phyloP scores from a whole-genome alignment of 805 yeast species.

The Clavispora santaluciae region DNA sequence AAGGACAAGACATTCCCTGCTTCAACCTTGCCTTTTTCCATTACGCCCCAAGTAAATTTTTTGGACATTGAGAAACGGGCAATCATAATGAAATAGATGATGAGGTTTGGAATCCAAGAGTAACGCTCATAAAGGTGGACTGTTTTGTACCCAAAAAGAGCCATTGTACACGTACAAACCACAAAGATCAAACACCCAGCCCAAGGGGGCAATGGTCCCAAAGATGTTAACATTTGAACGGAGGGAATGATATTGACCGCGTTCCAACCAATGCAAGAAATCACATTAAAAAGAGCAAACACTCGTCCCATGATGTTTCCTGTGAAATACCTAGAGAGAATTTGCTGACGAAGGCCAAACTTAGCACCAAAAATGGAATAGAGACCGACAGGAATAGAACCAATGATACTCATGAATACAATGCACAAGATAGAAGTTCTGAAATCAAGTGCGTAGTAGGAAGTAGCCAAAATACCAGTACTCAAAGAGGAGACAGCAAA shows the following conservation, averaged over 20 bases:
- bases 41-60: slow-evolving; percentile 20
- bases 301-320: slow-evolving; percentile 29
- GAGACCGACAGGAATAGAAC: slow-evolving; percentile 15
- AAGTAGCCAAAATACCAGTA: slow-evolving; percentile 15
- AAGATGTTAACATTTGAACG: slow-evolving; percentile 24
- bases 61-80: slow-evolving; percentile 24
- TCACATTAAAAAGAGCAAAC: slow-evolving; percentile 24
- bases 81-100: slow-evolving; percentile 24
- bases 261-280: slow-evolving; percentile 33
- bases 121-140: slow-evolving; percentile 29
- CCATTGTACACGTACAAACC: slow-evolving; percentile 22
- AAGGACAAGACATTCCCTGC: slow-evolving; percentile 28
- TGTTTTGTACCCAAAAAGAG: slow-evolving; percentile 29
- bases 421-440: slow-evolving; percentile 10
- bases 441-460: slow-evolving; percentile 13
- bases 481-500: slow-evolving; percentile 16
- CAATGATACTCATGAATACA: slow-evolving; percentile 9
- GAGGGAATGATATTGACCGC: slow-evolving; percentile 28
- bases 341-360: slow-evolving; percentile 22
- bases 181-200: slow-evolving; percentile 33
- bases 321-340: slow-evolving; percentile 26
- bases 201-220: slow-evolving; percentile 31
- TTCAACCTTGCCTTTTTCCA: slow-evolving; percentile 22
- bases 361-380: slow-evolving; percentile 13
- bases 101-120: slow-evolving; percentile 30